Percentiles rank a stretch among this genome's conserved stretches.
phyloP scores from a whole-genome alignment of 345 rosid genomes.

The Hibiscus syriacus region DNA sequence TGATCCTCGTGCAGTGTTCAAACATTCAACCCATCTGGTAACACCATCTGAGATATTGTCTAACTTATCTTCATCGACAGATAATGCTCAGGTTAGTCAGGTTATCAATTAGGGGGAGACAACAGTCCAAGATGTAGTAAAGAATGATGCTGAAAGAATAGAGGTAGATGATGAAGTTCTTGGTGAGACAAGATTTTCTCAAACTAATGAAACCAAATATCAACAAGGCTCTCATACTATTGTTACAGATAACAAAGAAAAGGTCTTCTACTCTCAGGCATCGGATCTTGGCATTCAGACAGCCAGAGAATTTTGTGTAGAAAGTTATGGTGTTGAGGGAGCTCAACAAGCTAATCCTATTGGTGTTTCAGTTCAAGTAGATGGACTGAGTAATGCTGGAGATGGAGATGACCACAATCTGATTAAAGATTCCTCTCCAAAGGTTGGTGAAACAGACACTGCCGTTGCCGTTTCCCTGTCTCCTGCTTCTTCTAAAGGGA shows the following conservation, averaged over 20 bases:
- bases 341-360: conserved; percentile 22
- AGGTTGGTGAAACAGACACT: conserved; percentile 28
- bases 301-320: conserved; percentile 40
- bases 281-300: conserved; percentile 55
- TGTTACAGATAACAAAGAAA: conserved; percentile 41
- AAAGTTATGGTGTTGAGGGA: conserved; percentile 31
- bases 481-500: conserved; percentile 39
- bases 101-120: conserved; percentile 30
- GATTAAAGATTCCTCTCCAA: conserved; percentile 25
- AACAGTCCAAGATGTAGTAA: conserved; percentile 33
- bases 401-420: conserved; percentile 30
- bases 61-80: conserved; percentile 36
- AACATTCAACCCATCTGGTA: conserved; percentile 61
- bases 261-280: conserved; percentile 55
- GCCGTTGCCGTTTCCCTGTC: conserved; percentile 20
- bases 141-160: too few species aligned
- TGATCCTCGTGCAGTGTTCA: conserved; percentile 27
- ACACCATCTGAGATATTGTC: too few species aligned
- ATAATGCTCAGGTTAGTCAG: conserved; percentile 31
- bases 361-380: conserved; percentile 21
- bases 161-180: too few species aligned
- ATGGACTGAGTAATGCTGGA: conserved; percentile 17
- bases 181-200: too few species aligned
- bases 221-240: conserved; percentile 24
- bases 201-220: conserved; percentile 25